phyloP scores from a whole-genome alignment of 768 basidiomycete species.

The Scleroderma citrinum region DNA sequence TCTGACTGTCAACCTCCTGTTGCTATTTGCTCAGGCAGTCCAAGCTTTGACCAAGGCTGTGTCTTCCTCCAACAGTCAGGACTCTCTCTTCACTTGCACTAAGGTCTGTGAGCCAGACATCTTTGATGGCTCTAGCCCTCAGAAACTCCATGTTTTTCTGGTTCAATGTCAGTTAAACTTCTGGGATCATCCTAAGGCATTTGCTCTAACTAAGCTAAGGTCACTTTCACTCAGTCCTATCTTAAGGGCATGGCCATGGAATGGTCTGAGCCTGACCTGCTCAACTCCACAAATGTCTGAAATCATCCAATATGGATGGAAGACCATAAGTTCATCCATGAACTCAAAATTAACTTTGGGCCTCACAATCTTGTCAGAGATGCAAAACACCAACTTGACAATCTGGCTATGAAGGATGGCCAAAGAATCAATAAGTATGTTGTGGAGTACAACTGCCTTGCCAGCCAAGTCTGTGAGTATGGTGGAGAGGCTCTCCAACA shows the following conservation, averaged over 20 bases:
- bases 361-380: background rate
- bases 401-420: background rate
- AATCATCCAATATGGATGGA: background rate
- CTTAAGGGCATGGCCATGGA: background rate
- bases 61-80: too few species aligned
- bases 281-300: background rate
- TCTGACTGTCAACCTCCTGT: too few species aligned
- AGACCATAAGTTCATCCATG: background rate
- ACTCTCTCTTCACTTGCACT: background rate
- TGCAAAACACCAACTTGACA: background rate
- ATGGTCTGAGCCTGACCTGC: background rate
- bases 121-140: conserved; percentile 7
- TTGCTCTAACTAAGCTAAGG: background rate
- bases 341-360: background rate
- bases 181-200: background rate
- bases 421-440: background rate
- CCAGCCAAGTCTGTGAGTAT: background rate
- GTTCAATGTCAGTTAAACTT: conserved; percentile 1
- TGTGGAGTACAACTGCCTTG: background rate
- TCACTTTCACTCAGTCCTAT: background rate
- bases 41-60: too few species aligned
- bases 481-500: background rate
- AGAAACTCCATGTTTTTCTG: conserved; percentile 7
- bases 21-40: too few species aligned
- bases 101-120: conserved; percentile 9